Conservation (phyloP, 805 yeast genomes). For the Starmerella bombicola region DNA sequence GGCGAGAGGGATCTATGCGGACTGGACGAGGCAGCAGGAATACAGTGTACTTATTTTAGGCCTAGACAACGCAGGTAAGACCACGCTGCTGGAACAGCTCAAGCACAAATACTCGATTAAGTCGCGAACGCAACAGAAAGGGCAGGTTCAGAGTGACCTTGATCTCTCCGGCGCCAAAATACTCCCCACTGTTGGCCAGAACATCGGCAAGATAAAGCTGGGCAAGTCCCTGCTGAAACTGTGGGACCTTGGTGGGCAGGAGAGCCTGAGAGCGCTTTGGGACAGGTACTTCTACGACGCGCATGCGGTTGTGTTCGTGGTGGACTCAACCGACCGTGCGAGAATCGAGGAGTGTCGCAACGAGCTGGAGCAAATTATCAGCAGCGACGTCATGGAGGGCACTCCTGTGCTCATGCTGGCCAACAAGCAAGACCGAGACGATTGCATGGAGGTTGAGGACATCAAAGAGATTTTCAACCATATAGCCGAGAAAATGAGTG, state of each 20-base stretch:
- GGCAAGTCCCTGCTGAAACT: slow-evolving; percentile 45
- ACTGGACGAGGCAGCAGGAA: slow-evolving; percentile 50
- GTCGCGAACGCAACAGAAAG: slow-evolving; percentile 28
- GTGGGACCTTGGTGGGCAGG: slow-evolving; percentile 97
- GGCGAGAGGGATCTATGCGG: slow-evolving; percentile 46
- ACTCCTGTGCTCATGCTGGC: slow-evolving; percentile 91
- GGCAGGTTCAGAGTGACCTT: slow-evolving; percentile 10
- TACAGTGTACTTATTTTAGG: slow-evolving; percentile 75
- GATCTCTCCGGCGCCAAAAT: slow-evolving; percentile 35
- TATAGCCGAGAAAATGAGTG: slow-evolving; percentile 71
- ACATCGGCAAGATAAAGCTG: slow-evolving; percentile 36
- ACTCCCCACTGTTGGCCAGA: slow-evolving; percentile 92
- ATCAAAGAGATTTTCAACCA: slow-evolving; percentile 73
- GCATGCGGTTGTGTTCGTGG: slow-evolving; percentile 84
- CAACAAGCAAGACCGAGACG: slow-evolving; percentile 76
- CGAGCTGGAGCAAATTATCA: slow-evolving; percentile 43
- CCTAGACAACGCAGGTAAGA: slow-evolving; percentile 91
- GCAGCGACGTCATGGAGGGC: slow-evolving; percentile 52
- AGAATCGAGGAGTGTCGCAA: slow-evolving; percentile 73
- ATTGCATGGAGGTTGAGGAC: slow-evolving; percentile 60
- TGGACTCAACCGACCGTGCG: slow-evolving; percentile 78
- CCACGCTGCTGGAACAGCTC: slow-evolving; percentile 59
- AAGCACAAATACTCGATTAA: slow-evolving; percentile 42
- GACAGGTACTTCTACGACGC: slow-evolving; percentile 69
- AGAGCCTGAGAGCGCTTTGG: slow-evolving; percentile 76